Percentiles rank a stretch among this genome's conserved stretches.
These are phyloP conservation scores for Graphilbum fragrans DNA, from an alignment of 2,329 filamentous ascomycete species.

Conservation along the genomic window DNA sequence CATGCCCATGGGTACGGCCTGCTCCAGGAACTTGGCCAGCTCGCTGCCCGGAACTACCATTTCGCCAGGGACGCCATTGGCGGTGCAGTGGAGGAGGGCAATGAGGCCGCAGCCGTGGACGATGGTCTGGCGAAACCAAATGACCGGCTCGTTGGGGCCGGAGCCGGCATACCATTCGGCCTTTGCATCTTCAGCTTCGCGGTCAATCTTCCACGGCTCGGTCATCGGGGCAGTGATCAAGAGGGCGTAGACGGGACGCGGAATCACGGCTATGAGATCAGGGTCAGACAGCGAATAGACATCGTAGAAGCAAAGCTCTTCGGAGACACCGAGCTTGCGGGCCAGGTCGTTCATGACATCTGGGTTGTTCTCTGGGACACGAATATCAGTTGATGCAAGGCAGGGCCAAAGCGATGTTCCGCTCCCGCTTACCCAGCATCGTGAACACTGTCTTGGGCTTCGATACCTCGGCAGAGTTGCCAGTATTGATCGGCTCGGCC, in stretches of 20 bases:
- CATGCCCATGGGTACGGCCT: conserved; percentile 46
- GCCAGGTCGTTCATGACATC: conserved; percentile 65
- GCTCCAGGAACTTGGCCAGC: conserved; percentile 45
- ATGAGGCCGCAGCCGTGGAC: conserved; percentile 73
- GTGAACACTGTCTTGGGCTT: background rate
- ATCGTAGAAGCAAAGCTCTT: conserved; percentile 62
- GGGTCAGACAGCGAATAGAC: conserved; percentile 72
- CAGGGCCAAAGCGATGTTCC: no score
- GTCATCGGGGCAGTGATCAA: conserved; percentile 69
- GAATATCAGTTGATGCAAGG: background rate
- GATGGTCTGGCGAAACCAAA: conserved; percentile 83
- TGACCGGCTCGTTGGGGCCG: conserved; percentile 45
- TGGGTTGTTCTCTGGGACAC: conserved; percentile 48
- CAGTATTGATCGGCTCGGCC: background rate
- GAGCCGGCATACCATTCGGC: conserved; percentile 41
- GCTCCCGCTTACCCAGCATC: background rate
- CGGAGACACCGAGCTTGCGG: conserved; percentile 58
- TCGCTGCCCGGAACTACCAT: conserved; percentile 40
- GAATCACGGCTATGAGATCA: conserved; percentile 62
- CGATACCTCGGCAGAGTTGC: background rate
- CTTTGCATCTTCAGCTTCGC: conserved; percentile 42
- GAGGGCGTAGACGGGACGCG: conserved; percentile 63
- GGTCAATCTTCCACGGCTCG: conserved; percentile 17
- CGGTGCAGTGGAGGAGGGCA: conserved; percentile 59
- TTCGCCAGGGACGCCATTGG: conserved; percentile 52